Evolutionary conservation across 495 filamentous ascomycete species (phyloP).

Genomic region (Tuber borchii): DNA sequence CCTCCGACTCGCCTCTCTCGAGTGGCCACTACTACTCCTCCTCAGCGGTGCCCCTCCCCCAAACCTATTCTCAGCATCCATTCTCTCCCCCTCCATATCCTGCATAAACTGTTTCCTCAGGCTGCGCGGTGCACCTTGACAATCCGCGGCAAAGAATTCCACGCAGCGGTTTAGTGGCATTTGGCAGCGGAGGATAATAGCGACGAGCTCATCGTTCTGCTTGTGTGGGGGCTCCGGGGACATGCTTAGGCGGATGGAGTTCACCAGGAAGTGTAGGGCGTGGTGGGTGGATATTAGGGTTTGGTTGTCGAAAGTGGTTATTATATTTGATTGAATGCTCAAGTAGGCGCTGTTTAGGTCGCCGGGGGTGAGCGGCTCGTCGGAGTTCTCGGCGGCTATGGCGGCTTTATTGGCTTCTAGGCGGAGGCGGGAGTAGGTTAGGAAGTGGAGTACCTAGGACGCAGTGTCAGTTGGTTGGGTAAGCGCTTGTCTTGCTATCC

Average conservation of each 20-base stretch:
- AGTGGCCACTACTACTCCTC: constrained; percentile 16
- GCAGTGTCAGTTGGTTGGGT: constrained; percentile 14
- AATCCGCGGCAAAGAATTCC: constrained; percentile 41
- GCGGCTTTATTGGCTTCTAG: constrained; percentile 33
- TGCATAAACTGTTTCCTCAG: constrained; percentile 41
- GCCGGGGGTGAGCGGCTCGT: constrained; percentile 27
- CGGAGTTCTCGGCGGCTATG: constrained; percentile 36
- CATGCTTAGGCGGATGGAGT: constrained; percentile 38
- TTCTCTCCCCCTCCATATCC: constrained; percentile 41
- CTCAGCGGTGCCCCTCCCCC: constrained; percentile 14
- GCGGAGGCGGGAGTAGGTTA: constrained; percentile 39
- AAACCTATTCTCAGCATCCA: constrained; percentile 31
- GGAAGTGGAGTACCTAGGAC: constrained; percentile 37
- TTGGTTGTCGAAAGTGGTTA: constrained; percentile 28
- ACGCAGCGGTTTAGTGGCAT: constrained; percentile 31
- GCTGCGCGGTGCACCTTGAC: constrained; percentile 19
- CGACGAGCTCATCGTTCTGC: constrained; percentile 40
- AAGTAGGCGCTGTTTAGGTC: constrained; percentile 30
- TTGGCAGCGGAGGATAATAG: constrained; percentile 36
- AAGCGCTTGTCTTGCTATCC: not conserved
- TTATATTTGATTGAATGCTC: constrained; percentile 31
- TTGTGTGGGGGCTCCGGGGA: constrained; percentile 42
- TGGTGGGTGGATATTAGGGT: constrained; percentile 40
- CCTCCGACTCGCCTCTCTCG: constrained; percentile 50
- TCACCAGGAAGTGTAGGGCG: constrained; percentile 41